phyloP scores from a whole-genome alignment of 2,329 filamentous ascomycete genomes.

The Cladosporium sp. region DNA sequence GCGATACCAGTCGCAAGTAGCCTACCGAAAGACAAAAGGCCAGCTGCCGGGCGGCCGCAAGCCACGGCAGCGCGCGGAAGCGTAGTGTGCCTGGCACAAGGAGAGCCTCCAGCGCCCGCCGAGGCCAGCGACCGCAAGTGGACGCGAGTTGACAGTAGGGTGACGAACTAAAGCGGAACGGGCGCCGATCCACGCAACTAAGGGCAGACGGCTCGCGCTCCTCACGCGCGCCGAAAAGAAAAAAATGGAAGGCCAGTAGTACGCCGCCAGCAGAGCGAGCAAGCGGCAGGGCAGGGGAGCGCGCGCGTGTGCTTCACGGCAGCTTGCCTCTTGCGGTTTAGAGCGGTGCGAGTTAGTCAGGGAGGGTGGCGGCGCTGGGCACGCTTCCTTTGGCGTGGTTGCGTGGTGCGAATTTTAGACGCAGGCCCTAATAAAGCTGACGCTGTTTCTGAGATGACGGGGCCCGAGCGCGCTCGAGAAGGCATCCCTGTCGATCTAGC shows the following conservation, averaged over 20 bases:
- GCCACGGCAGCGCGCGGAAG: too few species aligned
- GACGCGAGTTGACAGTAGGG: too few species aligned
- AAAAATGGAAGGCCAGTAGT: neutral
- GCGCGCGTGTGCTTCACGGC: constrained; percentile 11
- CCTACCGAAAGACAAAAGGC: too few species aligned
- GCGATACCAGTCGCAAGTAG: too few species aligned
- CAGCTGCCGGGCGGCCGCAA: too few species aligned
- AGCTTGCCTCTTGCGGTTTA: constrained; percentile 3
- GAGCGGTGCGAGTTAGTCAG: neutral
- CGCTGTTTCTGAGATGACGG: neutral
- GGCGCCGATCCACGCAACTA: neutral
- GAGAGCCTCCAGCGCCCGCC: too few species aligned
- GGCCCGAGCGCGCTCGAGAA: constrained; percentile 7
- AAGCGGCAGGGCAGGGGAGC: neutral
- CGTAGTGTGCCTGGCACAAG: too few species aligned
- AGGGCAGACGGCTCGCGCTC: too few species aligned
- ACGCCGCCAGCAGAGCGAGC: neutral
- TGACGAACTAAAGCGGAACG: neutral
- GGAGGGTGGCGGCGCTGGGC: neutral
- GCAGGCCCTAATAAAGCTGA: neutral
- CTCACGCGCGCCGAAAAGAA: too few species aligned
- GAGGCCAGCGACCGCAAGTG: too few species aligned
- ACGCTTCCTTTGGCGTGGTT: constrained; percentile 1
- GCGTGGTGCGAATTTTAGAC: too few species aligned
- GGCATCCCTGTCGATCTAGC: constrained; percentile 11